Percentiles rank a stretch among this genome's conserved stretches.
Evolutionary conservation across 257 asterid species (phyloP).

Genomic region (Rehmannia glutinosa): DNA sequence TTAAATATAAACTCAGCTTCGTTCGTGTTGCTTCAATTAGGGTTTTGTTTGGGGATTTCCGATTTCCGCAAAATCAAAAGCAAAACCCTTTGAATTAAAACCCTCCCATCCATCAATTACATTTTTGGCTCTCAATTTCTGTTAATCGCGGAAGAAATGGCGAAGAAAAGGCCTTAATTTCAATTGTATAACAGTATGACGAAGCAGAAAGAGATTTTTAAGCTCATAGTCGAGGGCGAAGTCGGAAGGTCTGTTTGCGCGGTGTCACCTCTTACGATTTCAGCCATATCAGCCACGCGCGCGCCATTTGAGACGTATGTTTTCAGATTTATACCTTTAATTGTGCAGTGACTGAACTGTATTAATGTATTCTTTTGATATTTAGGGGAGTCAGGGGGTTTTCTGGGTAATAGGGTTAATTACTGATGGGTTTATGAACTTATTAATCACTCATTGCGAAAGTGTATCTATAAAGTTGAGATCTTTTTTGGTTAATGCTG

Average conservation of each 20-base stretch:
- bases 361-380: too few relatives aligned
- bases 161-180: slow-evolving; percentile 28
- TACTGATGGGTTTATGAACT: neutral
- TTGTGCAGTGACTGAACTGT: neutral
- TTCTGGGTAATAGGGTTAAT: neutral
- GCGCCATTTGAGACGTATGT: slow-evolving; percentile 76
- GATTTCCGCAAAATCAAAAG: neutral
- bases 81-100: slow-evolving; percentile 5
- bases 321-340: slow-evolving; percentile 17
- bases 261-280: too few relatives aligned
- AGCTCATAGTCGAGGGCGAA: slow-evolving; percentile 50
- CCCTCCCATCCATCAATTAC: neutral
- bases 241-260: slow-evolving; percentile 76
- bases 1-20: neutral
- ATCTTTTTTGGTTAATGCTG: neutral
- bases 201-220: slow-evolving; percentile 62
- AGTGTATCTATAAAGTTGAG: neutral
- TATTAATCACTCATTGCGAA: neutral
- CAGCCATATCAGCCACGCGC: slow-evolving; percentile 87
- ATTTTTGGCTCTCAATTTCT: neutral
- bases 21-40: neutral
- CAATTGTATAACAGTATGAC: slow-evolving; percentile 59
- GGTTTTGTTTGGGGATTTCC: slow-evolving; percentile 6
- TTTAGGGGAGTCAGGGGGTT: neutral
- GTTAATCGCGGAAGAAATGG: slow-evolving; percentile 6